A percentile compares a stretch with the other conserved stretches of the same genome.
phyloP scores from a whole-genome alignment of 371 early-diverging fungal species.

The Chytridiales sp. region DNA sequence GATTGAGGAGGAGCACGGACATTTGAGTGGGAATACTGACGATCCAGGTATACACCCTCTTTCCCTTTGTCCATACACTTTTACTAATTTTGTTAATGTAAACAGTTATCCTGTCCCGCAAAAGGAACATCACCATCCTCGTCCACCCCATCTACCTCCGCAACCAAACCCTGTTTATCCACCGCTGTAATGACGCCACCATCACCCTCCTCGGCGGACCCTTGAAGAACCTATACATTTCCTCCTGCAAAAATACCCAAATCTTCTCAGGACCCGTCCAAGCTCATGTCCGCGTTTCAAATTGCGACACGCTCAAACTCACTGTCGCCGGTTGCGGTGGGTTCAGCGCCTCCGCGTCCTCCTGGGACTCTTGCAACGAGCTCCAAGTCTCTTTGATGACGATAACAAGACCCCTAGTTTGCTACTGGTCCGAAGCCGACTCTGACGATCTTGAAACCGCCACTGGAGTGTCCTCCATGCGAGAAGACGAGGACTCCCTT shows the following conservation, averaged over 20 bases:
- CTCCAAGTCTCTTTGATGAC: no score
- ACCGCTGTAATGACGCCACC: conserved; percentile 4
- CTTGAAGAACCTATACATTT: background rate
- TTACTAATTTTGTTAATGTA: background rate
- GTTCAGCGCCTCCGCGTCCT: no score
- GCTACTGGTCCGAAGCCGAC: no score
- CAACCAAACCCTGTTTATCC: background rate
- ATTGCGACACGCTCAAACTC: no score
- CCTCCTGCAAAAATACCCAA: background rate
- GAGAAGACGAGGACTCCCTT: no score
- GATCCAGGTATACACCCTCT: conserved; percentile 6
- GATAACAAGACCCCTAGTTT: no score
- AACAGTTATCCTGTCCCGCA: conserved; percentile 4
- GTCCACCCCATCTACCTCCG: background rate
- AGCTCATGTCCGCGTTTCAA: background rate
- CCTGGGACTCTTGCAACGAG: no score
- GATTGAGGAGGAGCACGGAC: conserved; percentile 6
- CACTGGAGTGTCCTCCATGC: no score
- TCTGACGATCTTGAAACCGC: no score
- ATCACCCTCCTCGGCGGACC: conserved; percentile 5
- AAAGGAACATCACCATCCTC: conserved; percentile 1
- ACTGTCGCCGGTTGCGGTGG: no score
- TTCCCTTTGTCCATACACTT: background rate
- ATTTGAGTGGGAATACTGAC: background rate
- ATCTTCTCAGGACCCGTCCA: conserved; percentile 1